Evolutionary conservation across 352 stramenopile genomes (phyloP).

Genomic region (Globisporangium lucens): DNA sequence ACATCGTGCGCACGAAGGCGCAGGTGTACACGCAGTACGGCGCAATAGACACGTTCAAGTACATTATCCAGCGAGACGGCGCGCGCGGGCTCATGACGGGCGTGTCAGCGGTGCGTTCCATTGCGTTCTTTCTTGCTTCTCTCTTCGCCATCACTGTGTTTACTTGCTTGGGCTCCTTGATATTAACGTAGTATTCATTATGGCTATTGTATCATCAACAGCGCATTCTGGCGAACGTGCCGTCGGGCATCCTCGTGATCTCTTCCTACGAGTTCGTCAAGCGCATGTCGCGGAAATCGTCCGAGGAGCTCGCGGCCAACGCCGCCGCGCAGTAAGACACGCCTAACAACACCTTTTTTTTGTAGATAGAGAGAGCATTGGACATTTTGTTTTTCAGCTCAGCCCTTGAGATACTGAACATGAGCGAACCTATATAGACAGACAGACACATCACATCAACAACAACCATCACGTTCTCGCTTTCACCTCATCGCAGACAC

Average conservation of each 20-base stretch:
- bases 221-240: constrained; percentile 78
- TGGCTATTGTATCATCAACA: constrained; percentile 19
- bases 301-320: constrained; percentile 22
- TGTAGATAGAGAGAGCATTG: background rate
- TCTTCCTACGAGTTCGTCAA: constrained; percentile 91
- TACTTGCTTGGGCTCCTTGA: background rate
- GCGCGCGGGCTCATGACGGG: constrained; percentile 77
- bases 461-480: background rate
- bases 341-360: background rate
- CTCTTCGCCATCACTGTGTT: background rate
- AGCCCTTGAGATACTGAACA: background rate
- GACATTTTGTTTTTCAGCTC: background rate
- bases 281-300: constrained; percentile 70
- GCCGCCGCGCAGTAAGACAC: background rate
- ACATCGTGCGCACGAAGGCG: constrained; percentile 84
- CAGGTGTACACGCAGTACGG: constrained; percentile 86
- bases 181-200: background rate
- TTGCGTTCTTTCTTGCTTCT: constrained; percentile 9
- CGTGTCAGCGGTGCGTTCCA: constrained; percentile 56
- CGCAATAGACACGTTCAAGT: constrained; percentile 79
- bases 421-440: background rate
- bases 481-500: background rate
- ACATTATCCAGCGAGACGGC: constrained; percentile 77
- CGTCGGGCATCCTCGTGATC: constrained; percentile 82
- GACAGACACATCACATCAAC: background rate